Conservation (phyloP, 139 green algal species). For the Chlamydomonas schloesseri region DNA sequence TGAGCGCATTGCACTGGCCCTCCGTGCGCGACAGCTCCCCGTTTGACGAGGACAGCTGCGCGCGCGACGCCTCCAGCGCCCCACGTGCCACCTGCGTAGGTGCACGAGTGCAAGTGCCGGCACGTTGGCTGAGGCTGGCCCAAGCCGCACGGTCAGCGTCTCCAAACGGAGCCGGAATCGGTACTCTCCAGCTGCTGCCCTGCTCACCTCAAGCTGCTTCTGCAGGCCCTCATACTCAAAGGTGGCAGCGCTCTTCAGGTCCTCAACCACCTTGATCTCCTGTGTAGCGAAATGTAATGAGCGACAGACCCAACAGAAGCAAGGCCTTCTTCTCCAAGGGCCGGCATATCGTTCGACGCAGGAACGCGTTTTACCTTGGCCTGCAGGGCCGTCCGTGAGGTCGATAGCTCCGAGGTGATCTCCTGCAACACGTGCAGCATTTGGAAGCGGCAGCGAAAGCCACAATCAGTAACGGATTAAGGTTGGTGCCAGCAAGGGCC, state of each 20-base stretch:
- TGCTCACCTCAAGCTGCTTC: conserved; percentile 42
- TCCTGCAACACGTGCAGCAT: conserved; percentile 20
- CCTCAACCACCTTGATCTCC: conserved; percentile 28
- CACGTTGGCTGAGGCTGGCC: too few relatives aligned
- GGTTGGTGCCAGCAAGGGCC: too few relatives aligned
- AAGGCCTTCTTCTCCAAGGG: too few relatives aligned
- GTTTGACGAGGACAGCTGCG: conserved; percentile 1
- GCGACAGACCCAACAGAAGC: too few relatives aligned
- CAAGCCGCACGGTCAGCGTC: too few relatives aligned
- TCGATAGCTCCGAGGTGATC: conserved; percentile 7
- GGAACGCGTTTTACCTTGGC: not conserved
- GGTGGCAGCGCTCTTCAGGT: conserved; percentile 24
- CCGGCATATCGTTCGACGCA: not conserved
- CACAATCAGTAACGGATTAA: too few relatives aligned
- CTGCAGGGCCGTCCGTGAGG: conserved; percentile 19
- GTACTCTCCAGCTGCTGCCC: not conserved
- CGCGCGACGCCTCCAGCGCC: conserved; percentile 7
- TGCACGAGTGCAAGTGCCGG: too few relatives aligned
- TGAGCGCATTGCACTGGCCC: conserved; percentile 21
- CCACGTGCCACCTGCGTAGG: not conserved
- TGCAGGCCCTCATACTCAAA: conserved; percentile 40
- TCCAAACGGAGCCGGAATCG: too few relatives aligned
- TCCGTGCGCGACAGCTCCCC: conserved; percentile 32
- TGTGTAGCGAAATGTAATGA: too few relatives aligned
- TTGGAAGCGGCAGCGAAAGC: too few relatives aligned